phyloP scores from a whole-genome alignment of 169 alveolate genomes.

The Toxoplasma gondii region DNA sequence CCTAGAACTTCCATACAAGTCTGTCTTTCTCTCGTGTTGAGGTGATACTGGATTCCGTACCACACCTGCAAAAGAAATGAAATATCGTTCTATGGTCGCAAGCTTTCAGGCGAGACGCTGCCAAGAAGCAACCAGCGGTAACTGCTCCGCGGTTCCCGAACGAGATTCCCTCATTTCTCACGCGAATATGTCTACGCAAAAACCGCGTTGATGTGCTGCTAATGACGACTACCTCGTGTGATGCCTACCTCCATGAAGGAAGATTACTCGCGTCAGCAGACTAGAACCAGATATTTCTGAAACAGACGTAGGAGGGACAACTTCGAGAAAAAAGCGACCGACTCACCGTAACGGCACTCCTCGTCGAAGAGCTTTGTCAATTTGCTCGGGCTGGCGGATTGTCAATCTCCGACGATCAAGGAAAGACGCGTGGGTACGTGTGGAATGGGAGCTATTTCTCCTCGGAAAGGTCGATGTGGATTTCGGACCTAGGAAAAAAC shows the following conservation, averaged over 20 bases:
- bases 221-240: too few relatives aligned
- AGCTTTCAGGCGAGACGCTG: background rate
- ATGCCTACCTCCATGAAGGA: too few relatives aligned
- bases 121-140: background rate
- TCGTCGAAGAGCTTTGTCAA: constrained; percentile 53
- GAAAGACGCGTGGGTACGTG: constrained; percentile 4
- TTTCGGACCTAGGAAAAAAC: background rate
- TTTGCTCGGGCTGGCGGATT: constrained; percentile 40
- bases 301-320: background rate
- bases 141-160: background rate
- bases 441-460: background rate
- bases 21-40: too few relatives aligned
- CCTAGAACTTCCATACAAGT: background rate
- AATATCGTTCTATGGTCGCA: background rate
- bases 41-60: too few relatives aligned
- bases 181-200: too few relatives aligned
- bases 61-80: background rate
- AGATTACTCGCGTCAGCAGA: too few relatives aligned
- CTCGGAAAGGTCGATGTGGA: background rate
- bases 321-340: background rate
- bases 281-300: background rate
- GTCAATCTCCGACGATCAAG: constrained; percentile 7
- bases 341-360: constrained; percentile 60
- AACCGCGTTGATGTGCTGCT: too few relatives aligned
- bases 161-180: too few relatives aligned